Percentiles rank a stretch among this genome's conserved stretches.
Evolutionary conservation across 2,329 filamentous ascomycete genomes (phyloP).

Genomic region (Aureobasidium sp.): DNA sequence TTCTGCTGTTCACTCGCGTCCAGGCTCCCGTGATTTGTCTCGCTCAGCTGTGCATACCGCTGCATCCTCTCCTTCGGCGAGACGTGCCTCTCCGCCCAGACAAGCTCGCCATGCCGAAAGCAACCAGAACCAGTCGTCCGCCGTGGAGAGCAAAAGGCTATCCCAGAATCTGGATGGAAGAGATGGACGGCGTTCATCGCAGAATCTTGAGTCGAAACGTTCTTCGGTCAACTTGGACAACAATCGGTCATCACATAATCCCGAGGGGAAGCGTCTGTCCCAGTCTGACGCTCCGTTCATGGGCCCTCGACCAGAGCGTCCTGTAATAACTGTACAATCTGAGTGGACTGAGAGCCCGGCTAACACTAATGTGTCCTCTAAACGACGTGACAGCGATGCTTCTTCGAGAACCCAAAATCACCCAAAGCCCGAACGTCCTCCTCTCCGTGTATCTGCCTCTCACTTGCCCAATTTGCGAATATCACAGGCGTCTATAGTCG

Average conservation of each 20-base stretch:
- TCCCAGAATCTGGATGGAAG: not conserved
- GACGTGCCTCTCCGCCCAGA: not conserved
- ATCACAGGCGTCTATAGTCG: slow-evolving; percentile 37
- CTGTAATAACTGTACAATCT: not conserved
- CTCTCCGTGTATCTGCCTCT: slow-evolving; percentile 38
- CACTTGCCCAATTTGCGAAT: slow-evolving; percentile 42
- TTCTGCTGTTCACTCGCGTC: slow-evolving; percentile 12
- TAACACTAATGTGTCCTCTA: not conserved
- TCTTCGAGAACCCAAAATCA: not conserved
- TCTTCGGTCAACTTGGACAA: not conserved
- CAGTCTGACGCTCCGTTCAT: slow-evolving; percentile 14
- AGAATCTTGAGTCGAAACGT: not conserved
- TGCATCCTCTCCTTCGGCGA: slow-evolving; percentile 9
- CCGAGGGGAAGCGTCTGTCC: slow-evolving; percentile 5
- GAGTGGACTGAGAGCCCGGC: not conserved
- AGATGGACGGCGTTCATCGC: not conserved
- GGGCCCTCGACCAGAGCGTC: slow-evolving; percentile 4
- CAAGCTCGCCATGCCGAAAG: not conserved
- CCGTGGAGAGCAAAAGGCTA: not conserved
- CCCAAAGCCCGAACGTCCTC: slow-evolving; percentile 21
- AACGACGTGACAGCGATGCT: slow-evolving; percentile 2
- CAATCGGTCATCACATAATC: not conserved
- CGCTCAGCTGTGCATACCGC: slow-evolving; percentile 7
- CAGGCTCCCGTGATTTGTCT: slow-evolving; percentile 11
- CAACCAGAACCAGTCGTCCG: not conserved